These are phyloP conservation scores for Salix viminalis DNA, from an alignment of 345 rosid species.

Conservation along the genomic window DNA sequence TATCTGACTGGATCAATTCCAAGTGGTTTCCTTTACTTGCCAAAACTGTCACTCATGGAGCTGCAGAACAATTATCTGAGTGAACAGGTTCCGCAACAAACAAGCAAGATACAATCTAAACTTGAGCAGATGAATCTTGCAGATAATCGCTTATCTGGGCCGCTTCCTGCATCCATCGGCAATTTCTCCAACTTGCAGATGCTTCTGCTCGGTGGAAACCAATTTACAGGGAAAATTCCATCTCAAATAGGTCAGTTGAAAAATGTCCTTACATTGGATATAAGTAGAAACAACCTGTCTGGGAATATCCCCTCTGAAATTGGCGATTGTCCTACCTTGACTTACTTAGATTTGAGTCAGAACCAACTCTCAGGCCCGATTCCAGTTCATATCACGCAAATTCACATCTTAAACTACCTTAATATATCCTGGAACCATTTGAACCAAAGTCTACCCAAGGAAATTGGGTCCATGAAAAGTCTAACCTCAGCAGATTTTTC, in stretches of 20 bases:
- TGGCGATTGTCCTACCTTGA: conserved; percentile 47
- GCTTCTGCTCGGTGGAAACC: conserved; percentile 51
- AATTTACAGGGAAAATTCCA: conserved; percentile 49
- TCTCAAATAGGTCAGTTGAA: conserved; percentile 39
- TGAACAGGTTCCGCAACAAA: conserved; percentile 42
- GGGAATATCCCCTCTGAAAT: conserved; percentile 48
- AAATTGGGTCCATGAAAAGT: conserved; percentile 55
- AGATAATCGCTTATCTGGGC: conserved; percentile 49
- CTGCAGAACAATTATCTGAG: conserved; percentile 56
- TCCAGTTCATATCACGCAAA: conserved; percentile 39
- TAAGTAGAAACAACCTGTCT: conserved; percentile 47
- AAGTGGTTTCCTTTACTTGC: conserved; percentile 55
- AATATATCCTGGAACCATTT: conserved; percentile 60
- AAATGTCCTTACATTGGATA: conserved; percentile 46
- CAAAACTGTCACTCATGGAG: conserved; percentile 50
- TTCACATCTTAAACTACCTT: conserved; percentile 50
- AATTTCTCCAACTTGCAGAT: conserved; percentile 50
- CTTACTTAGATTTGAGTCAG: conserved; percentile 62
- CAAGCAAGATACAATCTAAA: conserved; percentile 29
- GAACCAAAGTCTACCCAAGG: conserved; percentile 38
- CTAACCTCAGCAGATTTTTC: conserved; percentile 63
- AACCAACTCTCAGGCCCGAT: conserved; percentile 62
- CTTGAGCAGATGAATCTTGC: conserved; percentile 54
- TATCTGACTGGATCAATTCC: conserved; percentile 64
- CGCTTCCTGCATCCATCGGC: conserved; percentile 48